A percentile compares a stretch with the other conserved stretches of the same genome.
phyloP scores from a whole-genome alignment of 1,284 basidiomycete species.

The Trichosporon faecale region DNA sequence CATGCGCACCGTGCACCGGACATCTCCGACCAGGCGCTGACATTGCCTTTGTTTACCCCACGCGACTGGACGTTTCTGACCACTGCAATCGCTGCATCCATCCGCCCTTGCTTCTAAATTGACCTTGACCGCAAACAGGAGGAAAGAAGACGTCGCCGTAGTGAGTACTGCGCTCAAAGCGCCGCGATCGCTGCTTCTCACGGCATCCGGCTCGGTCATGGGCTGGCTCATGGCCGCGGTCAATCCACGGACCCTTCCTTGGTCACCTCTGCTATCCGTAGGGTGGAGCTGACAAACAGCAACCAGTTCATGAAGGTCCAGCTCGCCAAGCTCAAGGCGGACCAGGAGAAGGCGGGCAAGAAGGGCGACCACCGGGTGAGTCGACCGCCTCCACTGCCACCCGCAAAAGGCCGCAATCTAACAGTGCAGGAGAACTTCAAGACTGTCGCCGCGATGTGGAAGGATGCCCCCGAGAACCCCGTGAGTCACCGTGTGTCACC shows the following conservation, averaged over 20 bases:
- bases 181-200: not conserved
- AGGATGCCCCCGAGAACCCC: conserved; percentile 48
- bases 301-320: conserved; percentile 52
- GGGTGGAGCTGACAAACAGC: conserved; percentile 27
- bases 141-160: conserved; percentile 9
- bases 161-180: not conserved
- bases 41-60: not conserved
- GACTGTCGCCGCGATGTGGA: conserved; percentile 45
- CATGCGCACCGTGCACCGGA: conserved; percentile 1
- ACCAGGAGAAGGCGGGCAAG: conserved; percentile 46
- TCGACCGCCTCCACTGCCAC: not conserved
- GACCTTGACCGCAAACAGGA: not conserved
- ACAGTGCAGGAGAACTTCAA: conserved; percentile 45
- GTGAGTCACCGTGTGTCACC: conserved; percentile 28
- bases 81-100: conserved; percentile 1
- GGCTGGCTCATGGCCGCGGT: not conserved
- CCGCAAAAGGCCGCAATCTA: not conserved
- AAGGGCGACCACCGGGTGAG: conserved; percentile 47
- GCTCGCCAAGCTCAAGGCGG: conserved; percentile 51
- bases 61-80: not conserved
- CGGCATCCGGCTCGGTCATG: not conserved
- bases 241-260: not conserved
- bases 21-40: conserved; percentile 1
- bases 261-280: not conserved
- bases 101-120: no score